A percentile compares a stretch with the other conserved stretches of the same genome.
Evolutionary conservation across 768 basidiomycete species (phyloP).

Genomic region (Panaeolus cyanescens): DNA sequence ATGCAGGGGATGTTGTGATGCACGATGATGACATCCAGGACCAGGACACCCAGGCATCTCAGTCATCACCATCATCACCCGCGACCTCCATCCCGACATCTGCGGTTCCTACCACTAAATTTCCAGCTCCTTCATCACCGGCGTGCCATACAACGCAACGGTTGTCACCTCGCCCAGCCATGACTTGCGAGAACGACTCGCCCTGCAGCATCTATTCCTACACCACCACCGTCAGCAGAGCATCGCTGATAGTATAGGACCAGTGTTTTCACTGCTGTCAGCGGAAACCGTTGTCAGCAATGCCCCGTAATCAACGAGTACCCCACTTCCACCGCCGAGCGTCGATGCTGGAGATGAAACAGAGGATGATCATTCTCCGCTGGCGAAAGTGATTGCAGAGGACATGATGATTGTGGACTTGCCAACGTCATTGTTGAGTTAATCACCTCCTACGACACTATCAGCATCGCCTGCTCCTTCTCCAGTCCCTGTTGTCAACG

Average conservation of each 20-base stretch:
- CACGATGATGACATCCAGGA: not conserved
- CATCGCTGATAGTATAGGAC: not conserved
- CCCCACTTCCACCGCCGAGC: not conserved
- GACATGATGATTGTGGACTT: not conserved
- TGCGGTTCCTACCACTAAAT: no score
- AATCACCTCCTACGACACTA: not conserved
- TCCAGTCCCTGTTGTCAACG: not conserved
- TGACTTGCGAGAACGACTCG: not conserved
- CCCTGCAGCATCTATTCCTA: not conserved
- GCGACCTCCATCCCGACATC: not conserved
- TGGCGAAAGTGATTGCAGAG: no score
- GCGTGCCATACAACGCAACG: not conserved
- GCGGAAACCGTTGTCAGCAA: not conserved
- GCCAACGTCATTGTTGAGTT: no score
- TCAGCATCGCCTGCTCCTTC: not conserved
- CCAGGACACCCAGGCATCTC: not conserved
- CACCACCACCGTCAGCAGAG: not conserved
- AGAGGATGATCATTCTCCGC: not conserved
- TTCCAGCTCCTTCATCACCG: no score
- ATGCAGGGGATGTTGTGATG: not conserved
- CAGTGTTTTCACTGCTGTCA: no score
- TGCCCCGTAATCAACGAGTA: not conserved
- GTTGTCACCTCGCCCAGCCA: not conserved
- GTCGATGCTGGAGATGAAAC: not conserved
- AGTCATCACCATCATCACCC: slow-evolving; percentile 14